These are phyloP conservation scores for Punica granatum DNA, from an alignment of 345 rosid species.

Conservation along the genomic window DNA sequence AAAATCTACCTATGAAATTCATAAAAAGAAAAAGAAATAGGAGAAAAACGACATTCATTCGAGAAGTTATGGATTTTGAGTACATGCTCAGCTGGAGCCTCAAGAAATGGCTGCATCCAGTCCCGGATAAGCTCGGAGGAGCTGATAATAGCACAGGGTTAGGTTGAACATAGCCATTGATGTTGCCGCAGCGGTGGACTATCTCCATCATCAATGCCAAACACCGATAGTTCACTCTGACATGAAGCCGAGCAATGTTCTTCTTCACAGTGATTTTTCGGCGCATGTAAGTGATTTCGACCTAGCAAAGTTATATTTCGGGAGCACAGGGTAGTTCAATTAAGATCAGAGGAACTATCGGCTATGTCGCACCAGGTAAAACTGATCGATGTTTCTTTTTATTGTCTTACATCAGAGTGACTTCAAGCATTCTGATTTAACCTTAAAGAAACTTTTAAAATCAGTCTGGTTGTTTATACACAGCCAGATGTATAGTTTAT, in stretches of 20 bases:
- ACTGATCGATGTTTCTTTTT: background rate
- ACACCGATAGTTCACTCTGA: slow-evolving; percentile 13
- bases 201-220: slow-evolving; percentile 12
- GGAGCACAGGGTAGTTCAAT: background rate
- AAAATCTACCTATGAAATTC: no score
- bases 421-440: no score
- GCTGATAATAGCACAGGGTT: background rate
- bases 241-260: slow-evolving; percentile 19
- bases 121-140: background rate
- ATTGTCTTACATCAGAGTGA: no score
- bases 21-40: no score
- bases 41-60: no score
- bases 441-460: no score
- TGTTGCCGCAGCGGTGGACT: slow-evolving; percentile 11
- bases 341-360: slow-evolving; percentile 13
- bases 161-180: slow-evolving; percentile 8
- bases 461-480: no score
- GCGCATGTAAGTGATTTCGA: slow-evolving; percentile 22
- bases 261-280: slow-evolving; percentile 9
- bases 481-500: no score
- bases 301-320: background rate
- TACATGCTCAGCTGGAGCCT: slow-evolving; percentile 19
- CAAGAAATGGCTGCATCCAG: slow-evolving; percentile 15
- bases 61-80: no score
- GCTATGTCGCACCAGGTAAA: slow-evolving; percentile 22